phyloP scores from a whole-genome alignment of 2,329 filamentous ascomycete species.

The Alternaria brassicicola region DNA sequence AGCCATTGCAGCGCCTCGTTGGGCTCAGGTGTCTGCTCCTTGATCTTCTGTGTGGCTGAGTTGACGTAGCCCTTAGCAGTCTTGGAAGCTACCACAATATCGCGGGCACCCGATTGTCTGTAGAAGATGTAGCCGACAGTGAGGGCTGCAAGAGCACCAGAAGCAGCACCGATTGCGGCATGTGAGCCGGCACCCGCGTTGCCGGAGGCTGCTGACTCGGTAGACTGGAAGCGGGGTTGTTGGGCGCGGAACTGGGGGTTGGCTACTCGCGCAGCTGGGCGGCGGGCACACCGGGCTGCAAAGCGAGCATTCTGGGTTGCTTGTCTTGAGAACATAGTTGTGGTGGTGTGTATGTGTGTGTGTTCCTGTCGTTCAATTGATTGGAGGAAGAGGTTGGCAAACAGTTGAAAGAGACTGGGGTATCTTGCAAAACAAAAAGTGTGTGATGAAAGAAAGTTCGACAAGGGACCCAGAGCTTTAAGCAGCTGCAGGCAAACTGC shows the following conservation, averaged over 20 bases:
- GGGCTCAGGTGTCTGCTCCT: slow-evolving; percentile 67
- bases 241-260: slow-evolving; percentile 39
- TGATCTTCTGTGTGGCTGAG: slow-evolving; percentile 64
- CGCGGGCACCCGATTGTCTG: slow-evolving; percentile 59
- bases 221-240: slow-evolving; percentile 44
- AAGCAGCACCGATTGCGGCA: slow-evolving; percentile 56
- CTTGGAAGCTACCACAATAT: slow-evolving; percentile 56
- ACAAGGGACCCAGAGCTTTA: slow-evolving; percentile 10
- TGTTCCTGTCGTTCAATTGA: slow-evolving; percentile 6
- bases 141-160: slow-evolving; percentile 57
- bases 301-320: slow-evolving; percentile 39
- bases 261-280: slow-evolving; percentile 30
- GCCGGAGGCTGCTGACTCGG: slow-evolving; percentile 30
- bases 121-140: slow-evolving; percentile 60
- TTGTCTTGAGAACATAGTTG: slow-evolving; percentile 43
- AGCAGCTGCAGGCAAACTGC: slow-evolving; percentile 9
- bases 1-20: slow-evolving; percentile 71
- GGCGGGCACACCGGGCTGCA: slow-evolving; percentile 38
- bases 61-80: slow-evolving; percentile 67
- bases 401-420: slow-evolving; percentile 8
- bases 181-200: slow-evolving; percentile 40
- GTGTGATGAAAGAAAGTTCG: slow-evolving; percentile 1
- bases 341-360: slow-evolving; percentile 1
- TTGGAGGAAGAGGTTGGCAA: not conserved
- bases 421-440: slow-evolving; percentile 7